Base-by-base conservation (phyloP, 2,329 filamentous ascomycete species). In the Talaromyces sp. region DNA sequence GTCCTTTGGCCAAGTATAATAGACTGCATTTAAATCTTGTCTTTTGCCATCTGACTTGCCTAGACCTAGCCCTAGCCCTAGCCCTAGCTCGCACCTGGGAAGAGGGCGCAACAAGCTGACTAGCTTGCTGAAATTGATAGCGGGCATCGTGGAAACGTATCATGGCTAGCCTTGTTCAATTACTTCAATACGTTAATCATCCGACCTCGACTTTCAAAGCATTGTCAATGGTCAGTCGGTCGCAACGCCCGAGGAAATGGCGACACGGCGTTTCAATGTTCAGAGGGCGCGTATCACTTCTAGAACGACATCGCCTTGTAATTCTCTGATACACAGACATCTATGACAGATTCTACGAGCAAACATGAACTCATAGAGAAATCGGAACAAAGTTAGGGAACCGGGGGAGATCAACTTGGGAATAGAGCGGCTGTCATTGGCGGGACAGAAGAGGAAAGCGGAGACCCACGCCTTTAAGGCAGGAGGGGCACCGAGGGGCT, bases 401-500 rank as follows among this genome's bases (percentile, higher is more conserved):
- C 5, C 9, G 50, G 17, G 35, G 27, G 49, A 9, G 52, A 39
- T 39, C n/a, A n/a, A 37, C 33, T 56, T 56, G 39, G 52, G 52
- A 56, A 56, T n/a, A 25, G 11, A 22, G 33, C 10, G 31, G 33
- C 52, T 56, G 33, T 56, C 19, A 56, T 56, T 56, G 52, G 52
- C 11, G 8, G 8, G 33, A 39, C 31, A 54, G 50, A 37, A 56
- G n/a, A 17, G 27, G 50, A 35, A 54, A 17, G 27, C 11, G 50
- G 27, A 31, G 52, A 56, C 52, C 52, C 52, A 56, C 52, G 52
- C n/a, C n/a, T 37, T 56, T 9, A 37, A 56, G 52, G 52, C 52
- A 56, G 52, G 52, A 56, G 52, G 52, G 52, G 52, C 33, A 56
- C 19, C 33, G 52, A 56, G 52, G 52, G 52, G 52, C 52, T 39